Evolutionary conservation across 495 filamentous ascomycete species (phyloP).

Genomic region (Tuber aestivum): DNA sequence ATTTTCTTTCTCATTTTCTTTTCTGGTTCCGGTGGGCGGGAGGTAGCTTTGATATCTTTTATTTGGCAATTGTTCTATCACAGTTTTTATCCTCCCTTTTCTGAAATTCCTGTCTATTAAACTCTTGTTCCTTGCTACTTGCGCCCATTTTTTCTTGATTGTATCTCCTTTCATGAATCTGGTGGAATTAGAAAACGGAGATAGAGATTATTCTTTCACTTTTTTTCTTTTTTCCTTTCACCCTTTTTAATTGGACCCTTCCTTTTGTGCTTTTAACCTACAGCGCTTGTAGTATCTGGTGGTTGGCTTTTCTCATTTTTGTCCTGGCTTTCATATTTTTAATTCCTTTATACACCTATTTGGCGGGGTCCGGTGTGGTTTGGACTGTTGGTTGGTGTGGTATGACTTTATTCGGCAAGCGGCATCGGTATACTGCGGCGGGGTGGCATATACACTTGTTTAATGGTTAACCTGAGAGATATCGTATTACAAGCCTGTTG

Average conservation of each 20-base stretch:
- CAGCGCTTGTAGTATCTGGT: background rate
- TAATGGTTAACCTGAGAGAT: background rate
- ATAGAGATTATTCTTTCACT: constrained; percentile 20
- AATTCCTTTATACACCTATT: background rate
- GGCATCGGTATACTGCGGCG: background rate
- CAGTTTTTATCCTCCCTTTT: constrained; percentile 15
- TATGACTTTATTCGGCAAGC: background rate
- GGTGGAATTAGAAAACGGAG: constrained; percentile 23
- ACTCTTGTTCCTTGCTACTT: background rate
- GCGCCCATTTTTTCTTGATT: constrained; percentile 4
- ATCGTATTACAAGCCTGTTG: background rate
- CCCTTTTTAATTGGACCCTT: background rate
- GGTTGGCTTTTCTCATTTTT: background rate
- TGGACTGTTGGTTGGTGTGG: background rate
- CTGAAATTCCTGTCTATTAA: constrained; percentile 6
- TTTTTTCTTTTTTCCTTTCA: constrained; percentile 3
- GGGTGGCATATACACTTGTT: background rate
- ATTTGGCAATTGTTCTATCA: constrained; percentile 7
- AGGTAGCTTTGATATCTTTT: constrained; percentile 13
- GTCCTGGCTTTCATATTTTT: background rate
- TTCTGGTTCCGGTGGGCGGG: background rate
- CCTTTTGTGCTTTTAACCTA: background rate
- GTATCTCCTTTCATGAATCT: constrained; percentile 20
- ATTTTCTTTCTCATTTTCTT: constrained; percentile 8
- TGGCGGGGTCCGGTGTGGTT: background rate